These are phyloP conservation scores for Cadophora sp. DNA, from an alignment of 2,329 filamentous ascomycete genomes.

Conservation along the genomic window DNA sequence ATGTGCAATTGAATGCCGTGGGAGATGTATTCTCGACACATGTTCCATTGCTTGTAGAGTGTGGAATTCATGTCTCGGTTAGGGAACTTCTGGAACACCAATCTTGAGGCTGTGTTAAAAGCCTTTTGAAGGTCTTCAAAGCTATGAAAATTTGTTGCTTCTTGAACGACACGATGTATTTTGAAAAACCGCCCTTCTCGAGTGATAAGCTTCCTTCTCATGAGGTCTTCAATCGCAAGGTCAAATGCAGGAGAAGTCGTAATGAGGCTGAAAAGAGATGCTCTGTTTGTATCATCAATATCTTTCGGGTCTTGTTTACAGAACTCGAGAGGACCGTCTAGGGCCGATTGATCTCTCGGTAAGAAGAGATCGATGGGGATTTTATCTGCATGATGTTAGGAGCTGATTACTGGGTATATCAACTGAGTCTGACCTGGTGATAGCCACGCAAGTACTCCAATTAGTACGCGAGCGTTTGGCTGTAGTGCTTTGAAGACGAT, in stretches of 20 bases:
- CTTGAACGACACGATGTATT: conserved; percentile 36
- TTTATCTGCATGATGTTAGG: conserved; percentile 19
- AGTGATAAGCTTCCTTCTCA: conserved; percentile 28
- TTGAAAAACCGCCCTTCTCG: conserved; percentile 29
- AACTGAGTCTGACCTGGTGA: conserved; percentile 24
- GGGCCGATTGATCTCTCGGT: conserved; percentile 30
- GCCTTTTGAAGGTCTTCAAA: conserved; percentile 26
- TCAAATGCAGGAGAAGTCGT: conserved; percentile 21
- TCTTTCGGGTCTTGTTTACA: conserved; percentile 25
- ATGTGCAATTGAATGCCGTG: conserved; percentile 29
- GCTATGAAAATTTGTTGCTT: conserved; percentile 35
- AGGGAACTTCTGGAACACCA: conserved; percentile 34
- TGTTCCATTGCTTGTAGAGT: conserved; percentile 21
- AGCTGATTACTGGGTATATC: no score
- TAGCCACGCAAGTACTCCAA: conserved; percentile 30
- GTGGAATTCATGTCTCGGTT: conserved; percentile 23
- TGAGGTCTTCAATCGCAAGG: conserved; percentile 29
- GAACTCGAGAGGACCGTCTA: conserved; percentile 32
- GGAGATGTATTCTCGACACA: conserved; percentile 28
- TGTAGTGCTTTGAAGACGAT: conserved; percentile 29
- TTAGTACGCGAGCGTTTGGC: conserved; percentile 22
- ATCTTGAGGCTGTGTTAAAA: conserved; percentile 26
- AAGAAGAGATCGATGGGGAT: conserved; percentile 35
- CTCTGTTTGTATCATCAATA: conserved; percentile 16
- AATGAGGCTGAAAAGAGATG: conserved; percentile 26